phyloP scores from a whole-genome alignment of 148 eudicot genomes.

The Camellia lanceoleosa region DNA sequence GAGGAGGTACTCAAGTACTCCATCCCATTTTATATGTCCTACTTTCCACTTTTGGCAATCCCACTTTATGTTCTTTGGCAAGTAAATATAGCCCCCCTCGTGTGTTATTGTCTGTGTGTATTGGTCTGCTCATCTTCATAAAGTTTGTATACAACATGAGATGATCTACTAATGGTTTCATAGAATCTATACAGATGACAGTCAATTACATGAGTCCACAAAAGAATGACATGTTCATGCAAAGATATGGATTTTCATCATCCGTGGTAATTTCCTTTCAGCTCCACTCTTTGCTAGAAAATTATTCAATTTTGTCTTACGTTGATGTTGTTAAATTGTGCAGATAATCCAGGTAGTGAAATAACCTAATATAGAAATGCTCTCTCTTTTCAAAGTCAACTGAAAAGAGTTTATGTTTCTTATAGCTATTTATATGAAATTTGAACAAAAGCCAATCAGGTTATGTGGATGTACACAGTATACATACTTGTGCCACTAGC shows the following conservation, averaged over 20 bases:
- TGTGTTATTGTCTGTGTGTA: neutral
- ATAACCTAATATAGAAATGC: neutral
- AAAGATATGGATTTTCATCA: conserved; percentile 96
- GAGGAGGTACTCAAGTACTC: conserved; percentile 61
- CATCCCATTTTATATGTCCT: too few relatives aligned
- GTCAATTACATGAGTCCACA: conserved; percentile 65
- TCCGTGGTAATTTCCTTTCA: conserved; percentile 57
- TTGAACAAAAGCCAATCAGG: neutral
- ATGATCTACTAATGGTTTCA: neutral
- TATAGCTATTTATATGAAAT: neutral
- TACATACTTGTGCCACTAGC: too few relatives aligned
- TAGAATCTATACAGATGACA: conserved; percentile 60
- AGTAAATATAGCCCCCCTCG: neutral
- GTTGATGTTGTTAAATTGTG: neutral
- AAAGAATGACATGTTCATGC: conserved; percentile 73
- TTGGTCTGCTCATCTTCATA: neutral
- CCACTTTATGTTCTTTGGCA: neutral
- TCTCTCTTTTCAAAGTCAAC: neutral
- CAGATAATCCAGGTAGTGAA: conserved; percentile 8
- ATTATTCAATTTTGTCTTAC: neutral
- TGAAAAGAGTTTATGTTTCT: neutral
- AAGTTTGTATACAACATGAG: neutral
- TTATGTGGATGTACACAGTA: neutral
- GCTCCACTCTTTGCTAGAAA: neutral
- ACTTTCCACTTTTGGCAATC: too few relatives aligned